phyloP scores from a whole-genome alignment of 2,329 filamentous ascomycete species.

The Beauveria caledonica region DNA sequence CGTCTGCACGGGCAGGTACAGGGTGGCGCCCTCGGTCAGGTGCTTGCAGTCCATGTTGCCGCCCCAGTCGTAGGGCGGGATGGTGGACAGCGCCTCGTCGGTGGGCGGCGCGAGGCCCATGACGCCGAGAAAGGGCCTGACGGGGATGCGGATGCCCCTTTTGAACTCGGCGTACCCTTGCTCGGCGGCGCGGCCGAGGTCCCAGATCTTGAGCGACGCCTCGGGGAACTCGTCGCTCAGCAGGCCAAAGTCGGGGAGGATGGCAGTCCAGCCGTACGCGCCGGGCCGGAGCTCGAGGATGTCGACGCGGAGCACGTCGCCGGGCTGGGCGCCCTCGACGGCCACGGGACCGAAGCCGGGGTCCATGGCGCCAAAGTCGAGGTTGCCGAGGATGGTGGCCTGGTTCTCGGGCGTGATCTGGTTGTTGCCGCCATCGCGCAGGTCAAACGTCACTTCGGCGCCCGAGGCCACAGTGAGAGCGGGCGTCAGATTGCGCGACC shows the following conservation, averaged over 20 bases:
- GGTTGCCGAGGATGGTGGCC: conserved; percentile 28
- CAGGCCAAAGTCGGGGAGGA: conserved; percentile 42
- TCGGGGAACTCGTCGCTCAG: conserved; percentile 39
- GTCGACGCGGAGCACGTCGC: conserved; percentile 44
- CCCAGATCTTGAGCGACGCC: conserved; percentile 39
- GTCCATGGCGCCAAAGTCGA: conserved; percentile 34
- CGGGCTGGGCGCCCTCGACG: conserved; percentile 39
- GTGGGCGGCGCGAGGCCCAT: conserved; percentile 41
- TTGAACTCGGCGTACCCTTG: conserved; percentile 33
- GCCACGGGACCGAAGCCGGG: conserved; percentile 44
- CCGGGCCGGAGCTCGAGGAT: conserved; percentile 36
- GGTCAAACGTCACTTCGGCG: conserved; percentile 37
- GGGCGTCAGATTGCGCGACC: conserved; percentile 37
- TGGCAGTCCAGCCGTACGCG: conserved; percentile 44
- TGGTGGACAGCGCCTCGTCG: conserved; percentile 37
- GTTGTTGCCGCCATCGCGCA: conserved; percentile 42
- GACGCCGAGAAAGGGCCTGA: conserved; percentile 43
- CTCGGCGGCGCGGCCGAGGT: conserved; percentile 22
- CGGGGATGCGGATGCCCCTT: conserved; percentile 38
- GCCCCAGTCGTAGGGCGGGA: conserved; percentile 42
- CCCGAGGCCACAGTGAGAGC: conserved; percentile 40
- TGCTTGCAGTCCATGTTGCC: conserved; percentile 49
- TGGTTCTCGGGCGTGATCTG: conserved; percentile 37
- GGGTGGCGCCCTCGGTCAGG: conserved; percentile 34
- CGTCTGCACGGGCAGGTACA: conserved; percentile 42